Conservation (phyloP, 2,329 filamentous ascomycete species). For the Myriosclerotinia curreyana region DNA sequence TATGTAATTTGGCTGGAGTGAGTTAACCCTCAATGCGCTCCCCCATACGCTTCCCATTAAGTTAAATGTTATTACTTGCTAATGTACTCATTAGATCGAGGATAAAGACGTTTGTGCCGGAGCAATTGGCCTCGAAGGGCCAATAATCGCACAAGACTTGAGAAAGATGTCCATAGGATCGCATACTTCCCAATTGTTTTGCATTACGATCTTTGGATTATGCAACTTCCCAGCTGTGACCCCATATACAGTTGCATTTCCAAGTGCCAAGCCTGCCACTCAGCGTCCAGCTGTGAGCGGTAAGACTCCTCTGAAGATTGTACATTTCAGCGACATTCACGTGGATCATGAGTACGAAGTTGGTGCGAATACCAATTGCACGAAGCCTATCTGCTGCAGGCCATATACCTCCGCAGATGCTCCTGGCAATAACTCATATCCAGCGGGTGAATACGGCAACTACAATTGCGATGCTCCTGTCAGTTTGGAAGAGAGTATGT, state of each 20-base stretch:
- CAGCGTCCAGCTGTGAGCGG: constrained; percentile 41
- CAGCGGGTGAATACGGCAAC: constrained; percentile 43
- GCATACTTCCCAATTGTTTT: constrained; percentile 51
- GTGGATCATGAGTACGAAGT: constrained; percentile 43
- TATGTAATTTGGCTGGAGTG: constrained; percentile 36
- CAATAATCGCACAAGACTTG: constrained; percentile 51
- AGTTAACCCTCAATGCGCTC: too few relatives aligned
- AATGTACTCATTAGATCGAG: constrained; percentile 12
- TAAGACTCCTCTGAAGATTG: constrained; percentile 42
- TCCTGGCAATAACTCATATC: constrained; percentile 41
- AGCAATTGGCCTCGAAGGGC: constrained; percentile 50
- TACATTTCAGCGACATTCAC: constrained; percentile 46
- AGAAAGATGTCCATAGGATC: constrained; percentile 49
- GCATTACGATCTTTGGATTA: constrained; percentile 50
- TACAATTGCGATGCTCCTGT: constrained; percentile 42
- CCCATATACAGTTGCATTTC: constrained; percentile 39
- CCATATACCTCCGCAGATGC: constrained; percentile 40
- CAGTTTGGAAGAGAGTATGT: constrained; percentile 43
- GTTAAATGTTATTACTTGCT: background rate
- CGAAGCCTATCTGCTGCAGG: constrained; percentile 46
- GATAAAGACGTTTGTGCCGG: constrained; percentile 44
- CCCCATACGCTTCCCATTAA: constrained; percentile 15
- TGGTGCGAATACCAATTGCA: constrained; percentile 43
- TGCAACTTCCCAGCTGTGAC: constrained; percentile 39
- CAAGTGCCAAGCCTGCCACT: constrained; percentile 39